Evolutionary conservation across 495 filamentous ascomycete species (phyloP), one percentile per base, ranked within the genome.

Genomic region (Hyaloscypha finlandica): DNA sequence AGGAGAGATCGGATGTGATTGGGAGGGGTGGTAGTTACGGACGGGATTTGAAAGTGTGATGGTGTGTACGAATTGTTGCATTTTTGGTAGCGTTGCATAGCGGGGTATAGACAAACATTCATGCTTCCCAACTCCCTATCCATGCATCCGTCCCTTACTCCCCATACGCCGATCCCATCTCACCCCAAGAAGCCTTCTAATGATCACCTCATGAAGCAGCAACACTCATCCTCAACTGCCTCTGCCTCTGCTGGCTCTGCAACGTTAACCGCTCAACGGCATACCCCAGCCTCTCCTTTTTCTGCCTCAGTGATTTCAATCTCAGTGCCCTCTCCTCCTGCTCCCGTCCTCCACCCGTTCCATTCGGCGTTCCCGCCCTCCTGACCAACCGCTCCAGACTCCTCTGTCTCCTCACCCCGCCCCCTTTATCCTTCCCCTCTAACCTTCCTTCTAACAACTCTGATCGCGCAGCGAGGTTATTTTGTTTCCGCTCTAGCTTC

Each of bases 171-270:
- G 11, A 25, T 25, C 22, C 22, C 53, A 29, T 25, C 53, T n/a
- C 29, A 12, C 9, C 19, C 53, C 8, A 37, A 37, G 8, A 29
- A 56, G 2, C 20, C 20, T 8, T 29, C 20, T 29, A 52, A 25
- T 19, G 20, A 57, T 69, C 59, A 63, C 20, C 25, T 25, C 25
- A 25, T 25, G 51, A 61, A 59, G 68, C 73, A 61, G 67, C 70
- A 68, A 93, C 89, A 74, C 90, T 93, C 88, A 89, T 92, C 77
- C 91, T 84, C 79, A 94, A 75, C 75, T 93, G 90, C 69, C 91
- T 83, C 78, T 93, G 85, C 75, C 83, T 77, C 79, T 91, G 85
- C 60, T 74, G 81, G 64, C 79, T 81, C 77, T 94, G 90, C 76
- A 94, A 73, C 72, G 84, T 81, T 76, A 94, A 73, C 61, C 90